A percentile compares a stretch with the other conserved stretches of the same genome.
These are phyloP conservation scores for Eucalyptus leucophloia DNA, from an alignment of 345 rosid species.

Conservation along the genomic window DNA sequence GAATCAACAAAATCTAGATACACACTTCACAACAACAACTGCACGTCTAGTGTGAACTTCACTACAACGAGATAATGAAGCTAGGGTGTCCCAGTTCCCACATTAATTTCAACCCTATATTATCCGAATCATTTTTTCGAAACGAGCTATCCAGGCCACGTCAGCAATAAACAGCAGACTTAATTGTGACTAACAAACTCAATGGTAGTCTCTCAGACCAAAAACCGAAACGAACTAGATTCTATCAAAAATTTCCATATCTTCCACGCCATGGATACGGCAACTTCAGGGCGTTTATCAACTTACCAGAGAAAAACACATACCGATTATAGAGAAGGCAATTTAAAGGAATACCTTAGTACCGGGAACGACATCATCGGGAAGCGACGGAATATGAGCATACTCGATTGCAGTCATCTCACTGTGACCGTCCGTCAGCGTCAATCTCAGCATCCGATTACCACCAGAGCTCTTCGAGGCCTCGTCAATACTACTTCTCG, in stretches of 20 bases:
- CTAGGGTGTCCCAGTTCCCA: not conserved
- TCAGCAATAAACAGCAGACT: not conserved
- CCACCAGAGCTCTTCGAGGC: slow-evolving; percentile 31
- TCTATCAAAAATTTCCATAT: not conserved
- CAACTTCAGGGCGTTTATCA: not conserved
- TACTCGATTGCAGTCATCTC: slow-evolving; percentile 74
- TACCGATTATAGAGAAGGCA: not conserved
- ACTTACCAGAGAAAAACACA: not conserved
- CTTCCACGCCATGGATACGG: not conserved
- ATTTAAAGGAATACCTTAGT: slow-evolving; percentile 45
- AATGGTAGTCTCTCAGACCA: not conserved
- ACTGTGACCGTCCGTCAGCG: slow-evolving; percentile 60
- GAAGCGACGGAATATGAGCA: slow-evolving; percentile 40
- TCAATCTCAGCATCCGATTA: slow-evolving; percentile 44
- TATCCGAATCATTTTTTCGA: not conserved
- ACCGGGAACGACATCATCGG: slow-evolving; percentile 66
- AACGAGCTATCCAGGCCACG: not conserved
- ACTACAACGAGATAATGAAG: not conserved
- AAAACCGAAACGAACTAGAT: not conserved
- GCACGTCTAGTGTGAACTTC: not conserved
- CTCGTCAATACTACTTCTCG: slow-evolving; percentile 51
- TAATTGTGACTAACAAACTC: not conserved
- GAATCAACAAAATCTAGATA: not conserved
- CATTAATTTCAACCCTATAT: not conserved
- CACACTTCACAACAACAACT: not conserved